Base-by-base conservation (phyloP, 1,139 yeast genomes). In the Geotrichum carabidarum region DNA sequence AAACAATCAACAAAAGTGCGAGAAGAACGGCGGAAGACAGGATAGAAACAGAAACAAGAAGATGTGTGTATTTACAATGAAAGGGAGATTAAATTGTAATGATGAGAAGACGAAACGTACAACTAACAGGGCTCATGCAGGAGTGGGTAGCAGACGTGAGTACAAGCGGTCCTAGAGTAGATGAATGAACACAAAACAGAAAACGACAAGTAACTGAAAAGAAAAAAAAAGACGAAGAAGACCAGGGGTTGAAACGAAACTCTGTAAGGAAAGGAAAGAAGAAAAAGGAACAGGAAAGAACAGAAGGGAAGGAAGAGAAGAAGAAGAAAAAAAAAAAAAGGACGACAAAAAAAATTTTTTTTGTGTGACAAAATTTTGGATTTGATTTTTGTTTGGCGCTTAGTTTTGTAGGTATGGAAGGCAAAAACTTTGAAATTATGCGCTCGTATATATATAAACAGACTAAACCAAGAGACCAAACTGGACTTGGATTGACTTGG, bases 91-190 rank as follows among this genome's bases (percentile, higher is more conserved):
- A 18, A 22, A 35, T 36, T 36, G 41, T 22, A 46, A 46, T 18
- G 30, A 8, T 31, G 41, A 46, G 32, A 17, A 12, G 32, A 18
- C n/a, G 44, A 37, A 17, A 47, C 37, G 30, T 38, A 22, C 34
- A 44, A 38, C 34, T 44, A 44, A 44, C 31, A 44, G 34, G 48
- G 34, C 48, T 34, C 48, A 44, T 44, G 41, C 32, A 46, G 34
- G 34, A 17, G 18, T 31, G 31, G 42, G 12, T 32, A 46, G 31
- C 27, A 35, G n/a, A 18, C 41, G 15, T 7, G 18, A 18, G 31
- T 22, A 36, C 49, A 46, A 31, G 38, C 4, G 38, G n/a, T 18
- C 12, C 49, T 22, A 34, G 42, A 44, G 14, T 45, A 34, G 18
- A 4, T 37, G 32, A 34, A 27, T 32, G 32, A 18, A 46, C 31